Conservation (phyloP, 1,139 yeast species). For the Sugiyamaella grinbergsii region DNA sequence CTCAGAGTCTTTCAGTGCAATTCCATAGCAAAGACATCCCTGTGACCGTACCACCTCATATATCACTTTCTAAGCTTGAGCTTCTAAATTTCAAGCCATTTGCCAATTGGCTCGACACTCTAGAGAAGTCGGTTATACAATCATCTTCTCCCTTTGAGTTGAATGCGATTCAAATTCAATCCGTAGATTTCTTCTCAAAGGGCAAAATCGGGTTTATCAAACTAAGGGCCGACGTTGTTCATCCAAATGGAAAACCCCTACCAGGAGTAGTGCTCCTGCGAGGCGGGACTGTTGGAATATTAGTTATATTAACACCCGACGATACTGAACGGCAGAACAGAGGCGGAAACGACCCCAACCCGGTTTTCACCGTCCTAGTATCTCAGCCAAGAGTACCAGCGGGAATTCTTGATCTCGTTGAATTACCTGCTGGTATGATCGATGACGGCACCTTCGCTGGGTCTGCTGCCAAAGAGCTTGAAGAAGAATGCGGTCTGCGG, state of each 20-base stretch:
- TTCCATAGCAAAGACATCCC: slow-evolving; percentile 21
- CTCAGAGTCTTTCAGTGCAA: neutral
- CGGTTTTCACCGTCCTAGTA: slow-evolving; percentile 27
- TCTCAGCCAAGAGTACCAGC: slow-evolving; percentile 35
- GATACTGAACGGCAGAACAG: neutral
- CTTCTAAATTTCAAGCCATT: slow-evolving; percentile 29
- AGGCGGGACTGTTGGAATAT: slow-evolving; percentile 35
- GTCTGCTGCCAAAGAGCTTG: slow-evolving; percentile 34
- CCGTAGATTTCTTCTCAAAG: slow-evolving; percentile 31
- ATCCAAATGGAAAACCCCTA: slow-evolving; percentile 30
- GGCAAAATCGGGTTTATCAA: slow-evolving; percentile 34
- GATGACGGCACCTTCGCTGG: slow-evolving; percentile 33
- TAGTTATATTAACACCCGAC: slow-evolving; percentile 25
- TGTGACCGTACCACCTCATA: slow-evolving; percentile 24
- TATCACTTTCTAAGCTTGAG: slow-evolving; percentile 19
- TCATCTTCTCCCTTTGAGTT: slow-evolving; percentile 18
- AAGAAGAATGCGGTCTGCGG: slow-evolving; percentile 35
- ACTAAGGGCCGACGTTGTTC: slow-evolving; percentile 29
- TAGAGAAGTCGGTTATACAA: slow-evolving; percentile 18
- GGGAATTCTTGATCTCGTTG: slow-evolving; percentile 28
- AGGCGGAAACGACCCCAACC: too few species aligned
- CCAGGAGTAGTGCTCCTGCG: slow-evolving; percentile 35
- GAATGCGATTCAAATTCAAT: slow-evolving; percentile 29
- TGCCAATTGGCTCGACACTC: slow-evolving; percentile 25
- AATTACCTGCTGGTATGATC: slow-evolving; percentile 38